phyloP scores from a whole-genome alignment of 768 basidiomycete species.

The Russula earlei region DNA sequence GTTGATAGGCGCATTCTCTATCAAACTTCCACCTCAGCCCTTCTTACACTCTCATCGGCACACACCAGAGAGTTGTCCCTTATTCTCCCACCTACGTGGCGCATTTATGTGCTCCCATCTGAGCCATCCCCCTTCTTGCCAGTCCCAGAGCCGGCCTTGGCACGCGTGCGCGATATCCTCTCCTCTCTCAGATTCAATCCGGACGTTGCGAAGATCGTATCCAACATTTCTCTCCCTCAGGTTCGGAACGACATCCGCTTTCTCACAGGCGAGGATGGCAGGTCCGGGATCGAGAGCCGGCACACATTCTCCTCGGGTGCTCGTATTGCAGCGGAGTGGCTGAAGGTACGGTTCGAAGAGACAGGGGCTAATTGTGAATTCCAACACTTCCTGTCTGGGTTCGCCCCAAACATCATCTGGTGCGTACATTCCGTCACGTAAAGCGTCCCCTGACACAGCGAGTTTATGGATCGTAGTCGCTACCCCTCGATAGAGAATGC shows the following conservation, averaged over 20 bases:
- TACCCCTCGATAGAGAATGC: slow-evolving; percentile 48
- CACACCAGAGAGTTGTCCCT: slow-evolving; percentile 44
- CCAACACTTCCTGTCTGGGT: slow-evolving; percentile 55
- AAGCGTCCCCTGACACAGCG: neutral
- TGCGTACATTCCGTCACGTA: slow-evolving; percentile 24
- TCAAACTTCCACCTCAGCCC: slow-evolving; percentile 34
- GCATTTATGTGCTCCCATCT: slow-evolving; percentile 50
- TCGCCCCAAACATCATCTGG: slow-evolving; percentile 86
- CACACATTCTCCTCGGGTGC: slow-evolving; percentile 74
- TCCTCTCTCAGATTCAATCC: slow-evolving; percentile 57
- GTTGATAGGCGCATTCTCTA: slow-evolving; percentile 33
- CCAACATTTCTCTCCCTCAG: slow-evolving; percentile 54
- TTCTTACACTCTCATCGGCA: slow-evolving; percentile 39
- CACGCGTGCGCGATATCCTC: slow-evolving; percentile 50
- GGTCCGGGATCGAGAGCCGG: slow-evolving; percentile 64
- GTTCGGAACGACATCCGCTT: slow-evolving; percentile 67
- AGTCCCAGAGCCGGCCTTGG: slow-evolving; percentile 46
- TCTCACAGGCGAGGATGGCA: slow-evolving; percentile 76
- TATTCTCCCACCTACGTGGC: slow-evolving; percentile 66
- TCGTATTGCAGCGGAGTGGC: slow-evolving; percentile 57
- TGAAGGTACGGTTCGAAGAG: slow-evolving; percentile 62
- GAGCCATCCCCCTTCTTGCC: slow-evolving; percentile 41
- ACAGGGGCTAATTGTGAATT: slow-evolving; percentile 70
- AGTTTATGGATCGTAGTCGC: slow-evolving; percentile 33
- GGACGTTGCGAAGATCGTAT: slow-evolving; percentile 54